Evolutionary conservation across 2,329 filamentous ascomycete species (phyloP), one percentile per base, ranked within the genome.

Genomic region (Aspergillus ruber): DNA sequence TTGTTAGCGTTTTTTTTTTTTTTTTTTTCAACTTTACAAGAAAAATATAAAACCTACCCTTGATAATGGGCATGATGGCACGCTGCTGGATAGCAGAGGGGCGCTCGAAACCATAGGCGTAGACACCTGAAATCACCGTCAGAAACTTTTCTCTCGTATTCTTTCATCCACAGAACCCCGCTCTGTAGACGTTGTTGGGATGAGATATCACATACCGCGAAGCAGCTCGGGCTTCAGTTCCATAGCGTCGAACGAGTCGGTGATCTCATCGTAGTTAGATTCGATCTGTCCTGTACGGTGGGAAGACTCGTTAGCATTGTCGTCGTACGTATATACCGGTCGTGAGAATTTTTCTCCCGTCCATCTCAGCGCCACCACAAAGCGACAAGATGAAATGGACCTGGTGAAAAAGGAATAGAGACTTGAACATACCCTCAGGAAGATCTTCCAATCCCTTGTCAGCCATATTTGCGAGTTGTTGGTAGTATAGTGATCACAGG

Each of bases 181-280:
- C 51, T n/a, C 47, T 29, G 25, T 29, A 29, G 25, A 29, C 25
- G 25, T 29, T 10, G 9, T 46, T 46, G 45, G 47, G 52, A 44
- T 23, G 40, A 47, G 46, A 47, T 47, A 48, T 57, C 53, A 79
- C 80, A 75, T 79, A 84, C 83, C 93, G 78, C 93, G 90, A 71
- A 98, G 89, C 69, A 98, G 87, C 81, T 98, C 93, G 58, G 89
- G 71, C 84, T 94, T 95, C 69, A 98, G 83, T 78, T 84, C 85
- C 93, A 98, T 98, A 66, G 90, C 82, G 77, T 98, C 93, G 78
- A 98, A 98, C 54, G 90, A 95, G 78, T 98, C 94, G 76, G 93
- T 91, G 68, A 91, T 90, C 83, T 97, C 90, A 83, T 98, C 93
- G 80, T 97, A 98, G 88, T 98, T 98, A 72, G 90, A 95, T 83